These are phyloP conservation scores for Cytospora chrysosperma DNA, from an alignment of 2,329 filamentous ascomycete species.

Conservation along the genomic window DNA sequence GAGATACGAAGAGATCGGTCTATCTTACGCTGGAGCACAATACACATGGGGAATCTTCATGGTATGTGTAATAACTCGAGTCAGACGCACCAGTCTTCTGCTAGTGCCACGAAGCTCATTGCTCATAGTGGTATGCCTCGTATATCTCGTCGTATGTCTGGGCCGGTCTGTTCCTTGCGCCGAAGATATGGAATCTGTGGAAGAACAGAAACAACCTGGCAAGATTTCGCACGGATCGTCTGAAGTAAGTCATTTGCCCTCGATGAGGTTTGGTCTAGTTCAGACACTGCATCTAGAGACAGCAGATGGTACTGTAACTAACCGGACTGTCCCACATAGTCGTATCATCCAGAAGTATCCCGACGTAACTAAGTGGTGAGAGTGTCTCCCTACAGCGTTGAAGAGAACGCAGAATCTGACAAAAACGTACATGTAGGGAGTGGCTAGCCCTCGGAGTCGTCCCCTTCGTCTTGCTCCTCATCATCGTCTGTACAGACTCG, in stretches of 20 bases:
- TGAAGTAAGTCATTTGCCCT: constrained; percentile 1
- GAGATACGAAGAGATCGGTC: constrained; percentile 25
- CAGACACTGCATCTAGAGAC: background rate
- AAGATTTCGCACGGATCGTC: constrained; percentile 13
- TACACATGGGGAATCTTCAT: constrained; percentile 27
- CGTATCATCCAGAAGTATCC: constrained; percentile 18
- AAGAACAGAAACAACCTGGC: constrained; percentile 10
- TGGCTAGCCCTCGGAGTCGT: constrained; percentile 9
- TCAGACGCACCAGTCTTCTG: background rate
- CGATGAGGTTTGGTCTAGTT: background rate
- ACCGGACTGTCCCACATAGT: background rate
- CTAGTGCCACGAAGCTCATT: background rate
- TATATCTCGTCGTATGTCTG: constrained; percentile 22
- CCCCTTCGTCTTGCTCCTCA: constrained; percentile 23
- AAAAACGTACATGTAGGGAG: background rate
- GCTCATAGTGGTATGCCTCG: constrained; percentile 16
- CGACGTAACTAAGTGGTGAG: constrained; percentile 15
- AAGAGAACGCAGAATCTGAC: background rate
- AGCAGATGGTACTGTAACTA: background rate
- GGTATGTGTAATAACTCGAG: background rate
- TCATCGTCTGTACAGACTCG: constrained; percentile 24
- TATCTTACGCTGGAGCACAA: constrained; percentile 25
- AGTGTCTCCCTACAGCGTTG: background rate
- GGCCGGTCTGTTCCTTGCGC: constrained; percentile 18
- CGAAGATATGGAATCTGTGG: constrained; percentile 18